Evolutionary conservation across 106 monocot genomes (phyloP).

Genomic region (Platanthera guangdongensis): DNA sequence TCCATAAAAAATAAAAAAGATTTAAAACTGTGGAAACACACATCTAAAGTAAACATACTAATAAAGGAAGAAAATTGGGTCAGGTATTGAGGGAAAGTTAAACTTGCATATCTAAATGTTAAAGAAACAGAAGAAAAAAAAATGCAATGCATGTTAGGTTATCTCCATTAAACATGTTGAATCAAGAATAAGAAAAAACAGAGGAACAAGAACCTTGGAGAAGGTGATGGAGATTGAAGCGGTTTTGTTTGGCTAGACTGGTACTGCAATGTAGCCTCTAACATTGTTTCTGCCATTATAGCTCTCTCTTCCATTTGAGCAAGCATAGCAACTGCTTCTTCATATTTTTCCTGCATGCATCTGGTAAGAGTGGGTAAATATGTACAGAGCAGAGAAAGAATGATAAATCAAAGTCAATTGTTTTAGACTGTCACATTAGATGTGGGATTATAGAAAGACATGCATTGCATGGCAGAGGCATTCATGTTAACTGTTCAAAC

Average conservation of each 20-base stretch:
- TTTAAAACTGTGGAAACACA: background rate
- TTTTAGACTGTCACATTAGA: background rate
- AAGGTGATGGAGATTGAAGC: constrained; percentile 15
- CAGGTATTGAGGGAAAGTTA: background rate
- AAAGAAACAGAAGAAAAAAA: background rate
- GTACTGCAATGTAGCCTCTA: constrained; percentile 75
- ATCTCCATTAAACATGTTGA: background rate
- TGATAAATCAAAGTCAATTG: background rate
- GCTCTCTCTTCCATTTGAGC: constrained; percentile 70
- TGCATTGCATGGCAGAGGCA: background rate
- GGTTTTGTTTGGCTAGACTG: constrained; percentile 61
- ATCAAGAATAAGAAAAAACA: background rate
- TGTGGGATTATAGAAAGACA: background rate
- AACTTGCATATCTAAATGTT: background rate
- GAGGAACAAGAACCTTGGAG: constrained; percentile 33
- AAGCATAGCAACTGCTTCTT: constrained; percentile 42
- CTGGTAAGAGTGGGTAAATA: constrained; percentile 23
- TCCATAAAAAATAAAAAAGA: background rate
- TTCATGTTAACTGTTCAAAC: background rate
- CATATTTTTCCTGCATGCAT: constrained; percentile 70
- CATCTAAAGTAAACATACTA: background rate
- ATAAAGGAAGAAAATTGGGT: background rate
- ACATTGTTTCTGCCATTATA: constrained; percentile 70
- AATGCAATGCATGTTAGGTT: background rate
- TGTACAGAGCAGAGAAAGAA: constrained; percentile 8